Percentiles rank a stretch among this genome's conserved stretches.
These are phyloP conservation scores for Nematocida minor DNA, from an alignment of 371 early-diverging fungal species.

Conservation along the genomic window DNA sequence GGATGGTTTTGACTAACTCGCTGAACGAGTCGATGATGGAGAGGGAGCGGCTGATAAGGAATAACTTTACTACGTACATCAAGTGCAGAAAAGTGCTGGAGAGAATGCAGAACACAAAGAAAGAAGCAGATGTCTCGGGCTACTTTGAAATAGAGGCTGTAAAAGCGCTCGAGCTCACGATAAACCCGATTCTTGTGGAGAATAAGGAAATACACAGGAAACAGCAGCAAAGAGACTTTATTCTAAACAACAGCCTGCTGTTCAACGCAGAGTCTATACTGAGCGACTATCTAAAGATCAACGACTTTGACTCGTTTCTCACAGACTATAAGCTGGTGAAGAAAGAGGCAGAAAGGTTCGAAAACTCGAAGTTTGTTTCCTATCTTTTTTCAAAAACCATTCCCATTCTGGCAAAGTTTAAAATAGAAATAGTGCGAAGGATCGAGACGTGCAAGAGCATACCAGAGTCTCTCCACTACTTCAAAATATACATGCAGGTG, in stretches of 20 bases:
- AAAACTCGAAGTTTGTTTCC: slow-evolving; percentile 22
- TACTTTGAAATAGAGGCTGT: not conserved
- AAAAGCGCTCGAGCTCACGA: not conserved
- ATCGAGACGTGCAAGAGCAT: slow-evolving; percentile 29
- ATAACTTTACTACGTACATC: slow-evolving; percentile 29
- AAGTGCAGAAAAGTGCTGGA: slow-evolving; percentile 32
- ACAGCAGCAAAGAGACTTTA: slow-evolving; percentile 28
- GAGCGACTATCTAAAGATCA: slow-evolving; percentile 2
- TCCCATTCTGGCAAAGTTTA: slow-evolving; percentile 12
- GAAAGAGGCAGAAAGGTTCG: not conserved
- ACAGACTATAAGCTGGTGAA: slow-evolving; percentile 22
- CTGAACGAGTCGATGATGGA: slow-evolving; percentile 8
- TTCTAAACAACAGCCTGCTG: slow-evolving; percentile 9
- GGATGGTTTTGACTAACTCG: slow-evolving; percentile 21
- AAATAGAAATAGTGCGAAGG: slow-evolving; percentile 21
- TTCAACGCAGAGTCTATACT: slow-evolving; percentile 42
- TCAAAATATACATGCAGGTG: slow-evolving; percentile 34
- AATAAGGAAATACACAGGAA: not conserved
- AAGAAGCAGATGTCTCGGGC: not conserved
- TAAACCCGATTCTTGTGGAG: slow-evolving; percentile 22
- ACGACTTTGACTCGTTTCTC: slow-evolving; percentile 30
- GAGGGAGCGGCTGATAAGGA: slow-evolving; percentile 20
- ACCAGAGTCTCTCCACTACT: slow-evolving; percentile 38
- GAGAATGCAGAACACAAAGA: not conserved
- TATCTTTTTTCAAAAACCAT: slow-evolving; percentile 17